These are phyloP conservation scores for Exserohilum rostratum DNA, from an alignment of 2,329 filamentous ascomycete genomes.

Conservation along the genomic window DNA sequence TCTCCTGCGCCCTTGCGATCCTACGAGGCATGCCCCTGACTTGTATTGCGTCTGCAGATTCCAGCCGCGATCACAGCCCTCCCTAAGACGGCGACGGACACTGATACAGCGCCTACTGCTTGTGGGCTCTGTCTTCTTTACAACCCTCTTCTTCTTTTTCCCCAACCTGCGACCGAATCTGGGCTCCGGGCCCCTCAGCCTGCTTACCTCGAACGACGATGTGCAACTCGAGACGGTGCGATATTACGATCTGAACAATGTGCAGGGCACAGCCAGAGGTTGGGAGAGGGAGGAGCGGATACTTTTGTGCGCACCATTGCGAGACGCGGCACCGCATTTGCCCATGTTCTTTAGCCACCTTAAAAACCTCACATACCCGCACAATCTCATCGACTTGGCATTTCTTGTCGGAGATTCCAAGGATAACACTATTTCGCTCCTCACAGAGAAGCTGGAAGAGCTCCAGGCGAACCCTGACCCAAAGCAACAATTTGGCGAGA, in stretches of 20 bases:
- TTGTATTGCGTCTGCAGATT: slow-evolving; percentile 64
- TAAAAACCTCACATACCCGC: slow-evolving; percentile 94
- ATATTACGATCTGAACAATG: slow-evolving; percentile 93
- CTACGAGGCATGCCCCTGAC: slow-evolving; percentile 38
- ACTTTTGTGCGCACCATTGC: slow-evolving; percentile 88
- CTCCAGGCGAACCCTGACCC: slow-evolving; percentile 82
- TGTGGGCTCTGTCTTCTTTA: slow-evolving; percentile 60
- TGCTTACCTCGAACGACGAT: slow-evolving; percentile 70
- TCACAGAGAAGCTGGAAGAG: slow-evolving; percentile 75
- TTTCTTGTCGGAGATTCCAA: slow-evolving; percentile 98
- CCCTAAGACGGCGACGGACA: slow-evolving; percentile 74
- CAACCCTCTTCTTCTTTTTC: slow-evolving; percentile 74
- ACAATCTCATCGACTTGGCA: slow-evolving; percentile 93
- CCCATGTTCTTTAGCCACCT: slow-evolving; percentile 99
- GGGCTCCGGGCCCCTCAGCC: slow-evolving; percentile 69
- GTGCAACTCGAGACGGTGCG: slow-evolving; percentile 91
- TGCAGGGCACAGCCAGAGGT: slow-evolving; percentile 86
- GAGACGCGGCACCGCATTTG: slow-evolving; percentile 90
- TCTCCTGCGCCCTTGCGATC: slow-evolving; percentile 24
- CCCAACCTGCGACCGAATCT: slow-evolving; percentile 71
- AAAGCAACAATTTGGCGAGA: slow-evolving; percentile 87
- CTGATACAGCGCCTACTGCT: slow-evolving; percentile 72
- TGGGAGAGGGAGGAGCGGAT: slow-evolving; percentile 98
- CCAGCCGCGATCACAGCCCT: slow-evolving; percentile 78
- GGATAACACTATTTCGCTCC: slow-evolving; percentile 79